Evolutionary conservation across 192 early-diverging fungal species (phyloP).

Genomic region (Polychytrium aggregatum): DNA sequence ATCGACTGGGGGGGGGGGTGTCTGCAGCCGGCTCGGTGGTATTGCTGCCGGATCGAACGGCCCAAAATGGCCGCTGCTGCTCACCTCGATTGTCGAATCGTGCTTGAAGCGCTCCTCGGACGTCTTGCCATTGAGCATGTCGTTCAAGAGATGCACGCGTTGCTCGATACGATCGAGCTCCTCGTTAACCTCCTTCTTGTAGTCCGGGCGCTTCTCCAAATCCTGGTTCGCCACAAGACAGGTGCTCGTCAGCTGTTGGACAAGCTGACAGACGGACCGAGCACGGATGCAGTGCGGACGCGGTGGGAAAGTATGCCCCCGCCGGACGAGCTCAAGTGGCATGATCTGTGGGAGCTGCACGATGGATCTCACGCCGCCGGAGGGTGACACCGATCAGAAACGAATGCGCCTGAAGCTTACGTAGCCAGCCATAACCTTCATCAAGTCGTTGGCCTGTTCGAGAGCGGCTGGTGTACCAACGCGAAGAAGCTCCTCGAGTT

Average conservation of each 20-base stretch:
- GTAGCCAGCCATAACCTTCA: slow-evolving; percentile 97
- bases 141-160: slow-evolving; percentile 61
- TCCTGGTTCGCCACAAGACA: too few relatives aligned
- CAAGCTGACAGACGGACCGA: too few relatives aligned
- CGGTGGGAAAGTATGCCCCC: too few relatives aligned
- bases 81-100: slow-evolving; percentile 22
- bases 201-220: slow-evolving; percentile 54
- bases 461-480: slow-evolving; percentile 87
- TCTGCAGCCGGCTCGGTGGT: too few relatives aligned
- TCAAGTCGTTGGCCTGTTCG: slow-evolving; percentile 90
- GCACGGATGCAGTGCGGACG: too few relatives aligned
- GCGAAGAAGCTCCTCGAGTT: slow-evolving; percentile 93
- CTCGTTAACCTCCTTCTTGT: slow-evolving; percentile 67
- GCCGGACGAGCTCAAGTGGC: too few relatives aligned
- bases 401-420: slow-evolving; percentile 35
- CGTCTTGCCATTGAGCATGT: slow-evolving; percentile 65
- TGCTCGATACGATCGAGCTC: slow-evolving; percentile 74
- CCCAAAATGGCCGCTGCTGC: not conserved
- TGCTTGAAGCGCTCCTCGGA: slow-evolving; percentile 25
- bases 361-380: too few relatives aligned
- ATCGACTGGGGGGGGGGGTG: too few relatives aligned
- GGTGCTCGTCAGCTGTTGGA: too few relatives aligned
- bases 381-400: too few relatives aligned
- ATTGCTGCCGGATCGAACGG: too few relatives aligned
- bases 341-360: too few relatives aligned